Base-by-base conservation (phyloP, 2,329 filamentous ascomycete genomes). In the Sporothrix curviconia region DNA sequence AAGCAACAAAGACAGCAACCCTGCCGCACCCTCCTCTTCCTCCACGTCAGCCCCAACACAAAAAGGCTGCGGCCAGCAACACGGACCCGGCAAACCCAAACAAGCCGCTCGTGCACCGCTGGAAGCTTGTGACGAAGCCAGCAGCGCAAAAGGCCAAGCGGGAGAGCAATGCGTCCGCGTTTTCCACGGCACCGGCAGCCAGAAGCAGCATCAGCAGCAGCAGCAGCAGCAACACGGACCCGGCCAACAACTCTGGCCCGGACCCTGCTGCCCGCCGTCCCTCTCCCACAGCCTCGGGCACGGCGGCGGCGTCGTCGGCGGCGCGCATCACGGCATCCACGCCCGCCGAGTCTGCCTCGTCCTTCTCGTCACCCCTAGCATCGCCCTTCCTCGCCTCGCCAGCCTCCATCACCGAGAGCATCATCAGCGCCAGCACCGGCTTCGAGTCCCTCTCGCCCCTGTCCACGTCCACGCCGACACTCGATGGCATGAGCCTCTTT, bases 101-200 rank as follows among this genome's bases (percentile, higher is more conserved):
- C 19, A 59, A 59, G 34, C 47, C 61, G 12, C 52, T 64, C 12
- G 59, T 63, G 22, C 64, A 62, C 28, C 64, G 64, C 42, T 65
- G 67, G 60, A 68, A 61, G 55, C 67, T 69, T 43, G 63, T 68
- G 12, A 64, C 63, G 3, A 65, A 61, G 51, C 49, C 62, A 14
- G 50, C 58, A 7, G 37, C 51, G 7, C 36, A 50, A 9, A 55
- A 54, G 22, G 25, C 37, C 8, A 52, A 53, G 25, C 43, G 40
- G 12, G 49, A 50, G 19, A 40, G 50, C 46, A 36, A 4, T 1
- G 42, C 7, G n/a, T n/a, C 32, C 14, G 12, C 25, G n/a, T 34
- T 19, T 14, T 11, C 5, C 25, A 12, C 37, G 28, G 25, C 14
- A 7, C 22, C 46, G 32, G 22, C 24, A 17, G 44, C 28, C 12